A percentile compares a stretch with the other conserved stretches of the same genome.
Evolutionary conservation across 139 green algal genomes (phyloP).

Genomic region (Haematococcus lacustris): DNA sequence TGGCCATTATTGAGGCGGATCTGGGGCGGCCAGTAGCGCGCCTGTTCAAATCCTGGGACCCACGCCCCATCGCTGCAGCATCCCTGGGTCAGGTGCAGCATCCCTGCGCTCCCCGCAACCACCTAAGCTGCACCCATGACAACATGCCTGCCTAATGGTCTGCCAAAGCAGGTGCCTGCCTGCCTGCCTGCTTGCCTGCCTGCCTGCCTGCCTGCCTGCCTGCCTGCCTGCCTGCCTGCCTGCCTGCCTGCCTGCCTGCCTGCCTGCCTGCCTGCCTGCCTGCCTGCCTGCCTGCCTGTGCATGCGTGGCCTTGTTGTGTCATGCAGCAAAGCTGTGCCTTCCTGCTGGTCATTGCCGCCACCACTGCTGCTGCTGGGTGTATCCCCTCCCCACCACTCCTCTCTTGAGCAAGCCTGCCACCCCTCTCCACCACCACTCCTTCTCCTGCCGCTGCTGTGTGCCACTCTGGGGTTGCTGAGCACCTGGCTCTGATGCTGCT

Average conservation of each 20-base stretch:
- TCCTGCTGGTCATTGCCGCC: neutral
- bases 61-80: constrained; percentile 85
- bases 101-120: no score
- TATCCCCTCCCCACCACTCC: no score
- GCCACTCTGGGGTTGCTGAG: neutral
- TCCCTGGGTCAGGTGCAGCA: constrained; percentile 81
- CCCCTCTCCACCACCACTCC: neutral
- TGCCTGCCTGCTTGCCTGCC: no score
- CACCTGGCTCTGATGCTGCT: neutral
- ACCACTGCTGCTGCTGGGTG: no score
- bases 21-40: constrained; percentile 62
- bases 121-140: no score
- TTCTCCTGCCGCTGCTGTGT: neutral
- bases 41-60: constrained; percentile 68
- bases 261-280: no score
- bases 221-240: no score
- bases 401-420: neutral
- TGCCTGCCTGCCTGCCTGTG: no score
- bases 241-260: no score
- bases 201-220: no score
- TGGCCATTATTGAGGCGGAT: constrained; percentile 79
- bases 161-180: no score
- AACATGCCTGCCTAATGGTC: no score
- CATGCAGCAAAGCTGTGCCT: neutral
- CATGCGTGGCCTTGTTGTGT: neutral